Conservation (phyloP, 2,329 filamentous ascomycete genomes). For the Herpomyces periplanetae region DNA sequence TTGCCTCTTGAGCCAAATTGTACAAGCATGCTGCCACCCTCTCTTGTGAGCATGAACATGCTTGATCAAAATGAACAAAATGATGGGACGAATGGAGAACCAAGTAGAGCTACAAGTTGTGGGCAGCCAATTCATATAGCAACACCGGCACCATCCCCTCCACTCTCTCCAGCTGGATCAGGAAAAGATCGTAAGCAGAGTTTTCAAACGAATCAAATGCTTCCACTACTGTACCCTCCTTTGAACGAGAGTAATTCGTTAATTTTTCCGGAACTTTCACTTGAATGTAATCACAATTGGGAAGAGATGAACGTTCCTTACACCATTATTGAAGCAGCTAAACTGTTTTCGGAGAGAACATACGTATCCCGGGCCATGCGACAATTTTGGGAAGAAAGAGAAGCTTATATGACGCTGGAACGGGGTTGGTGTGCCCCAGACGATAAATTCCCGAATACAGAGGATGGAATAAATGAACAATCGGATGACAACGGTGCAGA, state of each 20-base stretch:
- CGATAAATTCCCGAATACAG: slow-evolving; percentile 6
- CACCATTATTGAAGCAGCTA: slow-evolving; percentile 74
- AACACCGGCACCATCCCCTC: slow-evolving; percentile 81
- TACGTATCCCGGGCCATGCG: slow-evolving; percentile 64
- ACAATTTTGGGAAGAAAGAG: slow-evolving; percentile 76
- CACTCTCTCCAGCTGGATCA: slow-evolving; percentile 45
- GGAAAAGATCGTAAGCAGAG: slow-evolving; percentile 89
- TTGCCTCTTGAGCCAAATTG: slow-evolving; percentile 65
- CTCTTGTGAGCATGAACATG: no score
- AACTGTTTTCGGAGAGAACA: slow-evolving; percentile 58
- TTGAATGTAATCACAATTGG: no score
- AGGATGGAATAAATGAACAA: slow-evolving; percentile 5
- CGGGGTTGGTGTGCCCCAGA: slow-evolving; percentile 32
- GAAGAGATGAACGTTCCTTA: slow-evolving; percentile 73
- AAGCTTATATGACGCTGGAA: slow-evolving; percentile 63
- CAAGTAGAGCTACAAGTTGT: no score
- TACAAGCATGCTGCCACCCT: slow-evolving; percentile 50
- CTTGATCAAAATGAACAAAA: slow-evolving; percentile 16
- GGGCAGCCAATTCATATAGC: slow-evolving; percentile 94
- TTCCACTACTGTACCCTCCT: slow-evolving; percentile 85
- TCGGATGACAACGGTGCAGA: slow-evolving; percentile 4
- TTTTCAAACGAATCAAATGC: slow-evolving; percentile 95
- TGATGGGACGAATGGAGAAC: slow-evolving; percentile 12
- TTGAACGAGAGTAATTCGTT: slow-evolving; percentile 50
- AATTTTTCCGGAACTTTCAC: no score